These are phyloP conservation scores for Bacterosira constricta DNA, from an alignment of 108 stramenopile genomes.

Conservation along the genomic window DNA sequence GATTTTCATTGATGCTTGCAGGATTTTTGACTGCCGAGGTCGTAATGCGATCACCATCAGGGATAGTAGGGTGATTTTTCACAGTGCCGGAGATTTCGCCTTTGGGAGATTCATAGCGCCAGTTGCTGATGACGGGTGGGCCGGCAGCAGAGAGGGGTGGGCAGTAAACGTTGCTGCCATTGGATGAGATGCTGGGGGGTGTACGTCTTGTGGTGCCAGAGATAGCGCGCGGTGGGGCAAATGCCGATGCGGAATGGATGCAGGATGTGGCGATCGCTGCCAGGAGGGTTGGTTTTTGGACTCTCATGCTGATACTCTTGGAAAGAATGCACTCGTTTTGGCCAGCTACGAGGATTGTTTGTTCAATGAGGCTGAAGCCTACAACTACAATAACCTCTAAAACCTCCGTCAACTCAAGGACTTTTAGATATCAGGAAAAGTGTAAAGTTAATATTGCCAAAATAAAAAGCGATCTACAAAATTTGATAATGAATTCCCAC, in stretches of 20 bases:
- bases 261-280: background rate
- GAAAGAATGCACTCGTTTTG: no score
- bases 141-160: conserved; percentile 28
- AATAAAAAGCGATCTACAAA: no score
- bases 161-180: conserved; percentile 5
- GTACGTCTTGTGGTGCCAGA: background rate
- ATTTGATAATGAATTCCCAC: no score
- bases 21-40: conserved; percentile 45
- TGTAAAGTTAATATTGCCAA: no score
- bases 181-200: background rate
- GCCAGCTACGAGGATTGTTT: no score
- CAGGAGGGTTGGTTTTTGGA: background rate
- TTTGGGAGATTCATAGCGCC: conserved; percentile 39
- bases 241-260: conserved; percentile 8
- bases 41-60: conserved; percentile 60
- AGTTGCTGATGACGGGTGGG: conserved; percentile 42
- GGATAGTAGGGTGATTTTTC: conserved; percentile 59
- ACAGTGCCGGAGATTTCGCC: conserved; percentile 56
- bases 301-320: background rate
- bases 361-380: no score
- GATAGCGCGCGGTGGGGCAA: conserved; percentile 18
- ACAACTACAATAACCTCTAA: no score
- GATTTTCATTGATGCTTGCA: conserved; percentile 25
- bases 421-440: no score
- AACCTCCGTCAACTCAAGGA: no score